These are phyloP conservation scores for Tardiomyces digboiensis DNA, from an alignment of 1,139 yeast genomes.

Conservation along the genomic window DNA sequence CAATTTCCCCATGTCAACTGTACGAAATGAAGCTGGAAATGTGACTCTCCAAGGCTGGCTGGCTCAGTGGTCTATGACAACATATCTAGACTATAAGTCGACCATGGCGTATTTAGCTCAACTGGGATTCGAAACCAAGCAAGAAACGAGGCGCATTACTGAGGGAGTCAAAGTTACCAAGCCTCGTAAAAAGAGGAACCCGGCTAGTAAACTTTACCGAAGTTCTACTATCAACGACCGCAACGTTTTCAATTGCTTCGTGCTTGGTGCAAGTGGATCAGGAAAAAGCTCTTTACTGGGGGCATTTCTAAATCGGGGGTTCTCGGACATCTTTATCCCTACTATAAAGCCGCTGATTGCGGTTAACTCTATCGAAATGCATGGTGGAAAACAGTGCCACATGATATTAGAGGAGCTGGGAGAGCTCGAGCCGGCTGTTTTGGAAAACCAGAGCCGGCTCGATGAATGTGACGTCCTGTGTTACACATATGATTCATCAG, in stretches of 20 bases:
- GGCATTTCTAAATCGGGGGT: conserved; percentile 68
- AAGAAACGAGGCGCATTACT: conserved; percentile 27
- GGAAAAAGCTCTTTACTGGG: conserved; percentile 79
- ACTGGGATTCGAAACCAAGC: conserved; percentile 61
- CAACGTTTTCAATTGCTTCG: conserved; percentile 83
- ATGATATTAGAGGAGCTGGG: conserved; percentile 85
- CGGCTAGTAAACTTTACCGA: conserved; percentile 51
- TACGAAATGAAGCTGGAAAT: conserved; percentile 79
- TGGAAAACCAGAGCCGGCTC: conserved; percentile 60
- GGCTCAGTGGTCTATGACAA: conserved; percentile 97
- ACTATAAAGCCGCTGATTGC: conserved; percentile 74
- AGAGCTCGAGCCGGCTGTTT: conserved; percentile 71
- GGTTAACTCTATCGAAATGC: conserved; percentile 88
- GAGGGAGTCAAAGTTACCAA: conserved; percentile 76
- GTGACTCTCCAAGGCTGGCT: conserved; percentile 96
- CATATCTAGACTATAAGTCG: conserved; percentile 72
- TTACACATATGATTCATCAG: conserved; percentile 85
- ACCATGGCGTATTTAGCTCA: conserved; percentile 85
- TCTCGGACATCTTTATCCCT: conserved; percentile 67
- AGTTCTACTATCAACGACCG: conserved; percentile 61
- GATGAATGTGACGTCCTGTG: conserved; percentile 90
- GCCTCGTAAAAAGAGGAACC: conserved; percentile 49
- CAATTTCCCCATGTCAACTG: conserved; percentile 79
- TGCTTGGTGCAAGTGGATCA: conserved; percentile 75
- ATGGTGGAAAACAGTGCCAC: conserved; percentile 94